Conservation (phyloP, 768 basidiomycete genomes). For the Tricholoma furcatifolium region DNA sequence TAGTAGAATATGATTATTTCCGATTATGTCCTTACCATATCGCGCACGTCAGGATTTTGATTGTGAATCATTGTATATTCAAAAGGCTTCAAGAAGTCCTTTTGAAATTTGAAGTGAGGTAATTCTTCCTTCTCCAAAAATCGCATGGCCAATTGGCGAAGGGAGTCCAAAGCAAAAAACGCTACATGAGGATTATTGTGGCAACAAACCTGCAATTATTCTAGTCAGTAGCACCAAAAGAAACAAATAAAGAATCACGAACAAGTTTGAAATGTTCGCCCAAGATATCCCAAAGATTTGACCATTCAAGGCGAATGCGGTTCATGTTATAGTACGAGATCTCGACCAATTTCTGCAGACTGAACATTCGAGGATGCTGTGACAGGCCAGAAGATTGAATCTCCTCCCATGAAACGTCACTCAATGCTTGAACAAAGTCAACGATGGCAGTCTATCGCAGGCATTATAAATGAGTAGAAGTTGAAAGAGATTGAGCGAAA, state of each 20-base stretch:
- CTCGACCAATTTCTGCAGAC: constrained; percentile 96
- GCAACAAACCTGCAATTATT: constrained; percentile 78
- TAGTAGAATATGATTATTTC: constrained; percentile 3
- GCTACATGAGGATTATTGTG: constrained; percentile 96
- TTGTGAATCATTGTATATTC: constrained; percentile 98
- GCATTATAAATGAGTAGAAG: constrained; percentile 5
- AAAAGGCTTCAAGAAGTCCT: constrained; percentile 97
- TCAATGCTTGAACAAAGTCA: constrained; percentile 93
- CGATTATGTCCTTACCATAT: constrained; percentile 64
- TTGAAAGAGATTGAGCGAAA: constrained; percentile 15
- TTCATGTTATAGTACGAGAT: constrained; percentile 99
- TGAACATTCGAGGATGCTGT: constrained; percentile 92
- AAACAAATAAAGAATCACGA: constrained; percentile 16
- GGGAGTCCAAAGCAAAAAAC: constrained; percentile 94
- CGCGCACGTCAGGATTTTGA: constrained; percentile 90
- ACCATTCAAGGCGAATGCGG: constrained; percentile 98
- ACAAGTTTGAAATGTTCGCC: constrained; percentile 99
- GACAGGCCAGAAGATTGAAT: constrained; percentile 96
- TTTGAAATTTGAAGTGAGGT: constrained; percentile 98
- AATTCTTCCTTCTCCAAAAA: constrained; percentile 99
- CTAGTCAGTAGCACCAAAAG: constrained; percentile 1
- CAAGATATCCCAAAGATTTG: constrained; percentile 94
- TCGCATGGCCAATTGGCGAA: constrained; percentile 96
- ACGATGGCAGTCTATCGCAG: constrained; percentile 86
- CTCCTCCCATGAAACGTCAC: constrained; percentile 99